These are phyloP conservation scores for Arctium minus DNA, from an alignment of 129 eudicot species.

Conservation along the genomic window DNA sequence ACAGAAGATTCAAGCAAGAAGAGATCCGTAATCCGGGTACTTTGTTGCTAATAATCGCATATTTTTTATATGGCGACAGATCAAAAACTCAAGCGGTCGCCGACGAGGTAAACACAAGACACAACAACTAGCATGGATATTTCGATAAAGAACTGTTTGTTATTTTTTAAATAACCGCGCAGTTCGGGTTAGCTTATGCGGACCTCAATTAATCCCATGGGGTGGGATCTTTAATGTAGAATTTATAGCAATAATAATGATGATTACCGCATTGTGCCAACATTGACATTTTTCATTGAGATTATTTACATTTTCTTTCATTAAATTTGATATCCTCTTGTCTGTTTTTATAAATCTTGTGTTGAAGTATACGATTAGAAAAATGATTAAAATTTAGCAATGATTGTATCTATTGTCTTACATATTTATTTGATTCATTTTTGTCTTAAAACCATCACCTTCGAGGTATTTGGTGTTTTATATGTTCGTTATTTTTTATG, in stretches of 20 bases:
- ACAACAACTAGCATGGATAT: too few species aligned
- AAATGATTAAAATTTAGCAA: neutral
- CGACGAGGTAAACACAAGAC: slow-evolving; percentile 24
- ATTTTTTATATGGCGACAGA: slow-evolving; percentile 15
- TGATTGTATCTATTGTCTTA: neutral
- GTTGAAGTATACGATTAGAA: neutral
- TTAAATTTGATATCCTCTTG: too few species aligned
- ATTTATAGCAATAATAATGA: too few species aligned
- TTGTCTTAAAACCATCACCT: neutral
- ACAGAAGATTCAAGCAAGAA: slow-evolving; percentile 41
- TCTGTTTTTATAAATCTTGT: neutral
- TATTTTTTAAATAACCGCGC: neutral
- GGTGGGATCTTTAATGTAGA: too few species aligned
- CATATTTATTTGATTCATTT: neutral
- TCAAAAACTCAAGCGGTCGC: slow-evolving; percentile 26
- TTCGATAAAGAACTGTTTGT: neutral
- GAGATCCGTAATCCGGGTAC: slow-evolving; percentile 22
- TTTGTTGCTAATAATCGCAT: slow-evolving; percentile 29
- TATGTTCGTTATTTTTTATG: neutral
- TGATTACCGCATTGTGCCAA: too few species aligned
- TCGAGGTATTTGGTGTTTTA: neutral
- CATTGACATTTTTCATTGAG: too few species aligned
- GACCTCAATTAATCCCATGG: too few species aligned
- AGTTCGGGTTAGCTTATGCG: too few species aligned
- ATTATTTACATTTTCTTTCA: too few species aligned